A percentile compares a stretch with the other conserved stretches of the same genome.
Evolutionary conservation across 768 basidiomycete genomes (phyloP).

Genomic region (Pisolithus orientalis): DNA sequence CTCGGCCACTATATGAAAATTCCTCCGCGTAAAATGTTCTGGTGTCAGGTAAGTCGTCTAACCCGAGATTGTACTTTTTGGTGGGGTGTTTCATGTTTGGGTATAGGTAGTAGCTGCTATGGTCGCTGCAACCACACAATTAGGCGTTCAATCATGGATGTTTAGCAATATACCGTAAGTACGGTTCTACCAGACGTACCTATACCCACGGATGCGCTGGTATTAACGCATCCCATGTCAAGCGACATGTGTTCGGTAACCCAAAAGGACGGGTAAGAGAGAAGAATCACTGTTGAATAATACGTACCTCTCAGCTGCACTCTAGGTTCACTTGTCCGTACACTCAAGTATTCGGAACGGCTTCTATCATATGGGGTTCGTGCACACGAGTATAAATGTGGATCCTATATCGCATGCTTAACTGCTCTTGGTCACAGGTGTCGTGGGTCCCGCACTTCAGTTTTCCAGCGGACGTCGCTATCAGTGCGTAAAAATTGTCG

Average conservation of each 20-base stretch:
- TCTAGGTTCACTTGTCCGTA: conserved; percentile 43
- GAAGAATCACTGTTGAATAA: background rate
- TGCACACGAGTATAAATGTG: background rate
- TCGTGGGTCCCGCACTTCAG: conserved; percentile 56
- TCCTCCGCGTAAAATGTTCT: conserved; percentile 70
- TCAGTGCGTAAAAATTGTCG: conserved; percentile 35
- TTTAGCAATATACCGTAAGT: conserved; percentile 51
- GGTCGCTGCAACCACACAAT: conserved; percentile 66
- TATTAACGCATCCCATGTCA: conserved; percentile 1
- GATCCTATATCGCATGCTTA: conserved; percentile 8
- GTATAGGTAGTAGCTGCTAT: conserved; percentile 53
- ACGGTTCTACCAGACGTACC: background rate
- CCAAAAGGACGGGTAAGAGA: conserved; percentile 35
- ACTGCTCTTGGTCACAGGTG: conserved; percentile 37
- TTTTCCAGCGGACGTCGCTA: conserved; percentile 55
- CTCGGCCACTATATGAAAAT: conserved; percentile 63
- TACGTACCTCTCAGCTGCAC: background rate
- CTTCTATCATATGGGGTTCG: conserved; percentile 47
- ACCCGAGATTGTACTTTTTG: background rate
- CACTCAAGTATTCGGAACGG: conserved; percentile 49
- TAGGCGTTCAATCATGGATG: conserved; percentile 74
- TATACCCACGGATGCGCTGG: background rate
- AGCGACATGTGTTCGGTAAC: conserved; percentile 42
- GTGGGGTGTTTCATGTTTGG: background rate
- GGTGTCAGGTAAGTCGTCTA: conserved; percentile 41